Evolutionary conservation across 495 filamentous ascomycete genomes (phyloP).

Genomic region (Neurospora sp.): DNA sequence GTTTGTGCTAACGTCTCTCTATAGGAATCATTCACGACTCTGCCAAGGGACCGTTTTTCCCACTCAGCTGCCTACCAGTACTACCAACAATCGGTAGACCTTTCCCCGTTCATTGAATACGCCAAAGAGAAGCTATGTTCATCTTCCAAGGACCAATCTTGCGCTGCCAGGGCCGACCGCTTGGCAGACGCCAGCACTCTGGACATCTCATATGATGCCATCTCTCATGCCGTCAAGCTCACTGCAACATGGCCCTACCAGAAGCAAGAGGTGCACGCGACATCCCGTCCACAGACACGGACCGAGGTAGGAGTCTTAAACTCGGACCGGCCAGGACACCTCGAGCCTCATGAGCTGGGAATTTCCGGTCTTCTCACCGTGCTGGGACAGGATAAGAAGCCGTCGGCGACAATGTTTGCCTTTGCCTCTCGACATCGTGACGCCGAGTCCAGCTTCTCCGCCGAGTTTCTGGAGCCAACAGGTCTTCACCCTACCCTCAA

Average conservation of each 20-base stretch:
- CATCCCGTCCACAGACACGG: slow-evolving; percentile 20
- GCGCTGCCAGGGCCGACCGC: slow-evolving; percentile 19
- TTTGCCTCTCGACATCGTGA: slow-evolving; percentile 78
- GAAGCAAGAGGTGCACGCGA: slow-evolving; percentile 28
- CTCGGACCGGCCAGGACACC: slow-evolving; percentile 45
- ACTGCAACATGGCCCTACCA: slow-evolving; percentile 49
- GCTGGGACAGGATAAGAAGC: slow-evolving; percentile 60
- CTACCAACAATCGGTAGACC: slow-evolving; percentile 47
- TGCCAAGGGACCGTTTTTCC: slow-evolving; percentile 55
- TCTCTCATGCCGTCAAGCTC: slow-evolving; percentile 52
- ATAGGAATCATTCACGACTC: slow-evolving; percentile 57
- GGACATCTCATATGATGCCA: slow-evolving; percentile 69
- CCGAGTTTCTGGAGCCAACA: slow-evolving; percentile 53
- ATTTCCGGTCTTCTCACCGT: slow-evolving; percentile 73
- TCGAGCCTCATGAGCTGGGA: slow-evolving; percentile 60
- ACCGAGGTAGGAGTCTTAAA: slow-evolving; percentile 80
- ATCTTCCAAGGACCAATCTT: slow-evolving; percentile 20
- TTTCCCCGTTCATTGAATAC: slow-evolving; percentile 47
- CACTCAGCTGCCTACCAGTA: slow-evolving; percentile 59
- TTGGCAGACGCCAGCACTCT: slow-evolving; percentile 46
- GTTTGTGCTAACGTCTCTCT: neutral
- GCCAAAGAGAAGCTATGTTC: slow-evolving; percentile 47
- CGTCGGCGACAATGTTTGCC: slow-evolving; percentile 67
- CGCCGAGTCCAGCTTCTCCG: slow-evolving; percentile 33
- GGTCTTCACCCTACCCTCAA: slow-evolving; percentile 84